Evolutionary conservation across 257 asterid species (phyloP).

Genomic region (Ajuga chamaepitys): DNA sequence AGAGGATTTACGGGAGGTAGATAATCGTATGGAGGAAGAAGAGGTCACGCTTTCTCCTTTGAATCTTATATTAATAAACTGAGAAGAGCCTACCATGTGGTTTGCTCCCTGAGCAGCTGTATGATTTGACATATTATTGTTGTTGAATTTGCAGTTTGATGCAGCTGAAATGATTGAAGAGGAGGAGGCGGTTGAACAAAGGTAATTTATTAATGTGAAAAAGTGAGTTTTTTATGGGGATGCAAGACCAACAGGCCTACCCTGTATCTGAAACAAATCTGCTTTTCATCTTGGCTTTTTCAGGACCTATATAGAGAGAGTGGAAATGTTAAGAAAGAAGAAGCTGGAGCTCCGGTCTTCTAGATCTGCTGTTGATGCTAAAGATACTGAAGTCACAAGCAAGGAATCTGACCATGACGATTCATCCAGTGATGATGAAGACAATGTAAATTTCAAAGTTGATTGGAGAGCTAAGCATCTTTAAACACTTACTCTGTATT

Average conservation of each 20-base stretch:
- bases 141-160: conserved; percentile 51
- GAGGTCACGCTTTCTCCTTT: conserved; percentile 49
- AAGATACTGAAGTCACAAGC: conserved; percentile 22
- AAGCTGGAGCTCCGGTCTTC: conserved; percentile 66
- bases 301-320: conserved; percentile 66
- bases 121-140: conserved; percentile 13
- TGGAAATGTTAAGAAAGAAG: conserved; percentile 64
- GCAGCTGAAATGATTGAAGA: conserved; percentile 94
- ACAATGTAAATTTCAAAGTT: conserved; percentile 42
- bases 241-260: conserved; percentile 7
- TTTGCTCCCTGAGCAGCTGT: not conserved
- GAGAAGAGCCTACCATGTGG: not conserved
- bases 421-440: conserved; percentile 66
- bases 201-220: conserved; percentile 29
- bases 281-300: conserved; percentile 3
- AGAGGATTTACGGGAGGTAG: conserved; percentile 69
- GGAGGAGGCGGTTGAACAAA: conserved; percentile 77
- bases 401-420: conserved; percentile 31
- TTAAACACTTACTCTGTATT: conserved; percentile 18
- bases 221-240: conserved; percentile 6
- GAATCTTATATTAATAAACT: not conserved
- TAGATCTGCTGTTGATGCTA: conserved; percentile 33
- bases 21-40: conserved; percentile 91
- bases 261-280: not conserved
- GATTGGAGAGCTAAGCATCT: conserved; percentile 97